Evolutionary conservation across 1,284 basidiomycete genomes (phyloP), one percentile per base, ranked within the genome.

Genomic region (Fomitopsis betulina): DNA sequence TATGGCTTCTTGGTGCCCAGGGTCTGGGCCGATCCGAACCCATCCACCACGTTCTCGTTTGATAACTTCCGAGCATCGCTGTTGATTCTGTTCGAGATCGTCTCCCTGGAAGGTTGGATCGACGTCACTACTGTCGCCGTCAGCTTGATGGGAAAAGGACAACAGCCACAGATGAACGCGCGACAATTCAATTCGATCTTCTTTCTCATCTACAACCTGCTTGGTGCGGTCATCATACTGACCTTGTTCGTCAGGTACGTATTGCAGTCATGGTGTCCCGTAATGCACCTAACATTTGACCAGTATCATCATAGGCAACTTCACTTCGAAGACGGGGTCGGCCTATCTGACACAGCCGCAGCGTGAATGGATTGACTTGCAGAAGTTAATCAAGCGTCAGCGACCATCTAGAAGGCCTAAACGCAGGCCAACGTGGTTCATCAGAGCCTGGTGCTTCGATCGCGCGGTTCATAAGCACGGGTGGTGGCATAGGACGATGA

Each of bases 291-390:
- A 27, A 30, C 9, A 7, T 17, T 52, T 56, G 3, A 13, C 12
- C 45, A 89, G 92, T 76, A 94, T 98, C 71, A 97, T 98, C 73
- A 98, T 98, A 68, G 90, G 91, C 56, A 97, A 97, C 73, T 98
- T 98, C 75, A 87, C 86, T 62, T 85, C 87, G 21, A 88, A 86
- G 67, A 96, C 92, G 6, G 94, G 94, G 33, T 85, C 84, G 37
- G 94, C 90, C 5, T 85, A 91, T 58, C 77, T 92, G 50, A 98
- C 95, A 0, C 84, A 88, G 55, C 83, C 93, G n/a, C 96, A 98
- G 70, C 79, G 91, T 58, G 94, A 96, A 71, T 99, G 96, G 96
- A 91, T 96, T 58, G 94, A 98, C 72, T 73, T 99, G 21, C 86
- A 93, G 64, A 94, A 94, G 68, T 79, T 96, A 50, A 91, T 99